A percentile compares a stretch with the other conserved stretches of the same genome.
Evolutionary conservation across 495 filamentous ascomycete genomes (phyloP).

Genomic region (Hypoxylon fuscum): DNA sequence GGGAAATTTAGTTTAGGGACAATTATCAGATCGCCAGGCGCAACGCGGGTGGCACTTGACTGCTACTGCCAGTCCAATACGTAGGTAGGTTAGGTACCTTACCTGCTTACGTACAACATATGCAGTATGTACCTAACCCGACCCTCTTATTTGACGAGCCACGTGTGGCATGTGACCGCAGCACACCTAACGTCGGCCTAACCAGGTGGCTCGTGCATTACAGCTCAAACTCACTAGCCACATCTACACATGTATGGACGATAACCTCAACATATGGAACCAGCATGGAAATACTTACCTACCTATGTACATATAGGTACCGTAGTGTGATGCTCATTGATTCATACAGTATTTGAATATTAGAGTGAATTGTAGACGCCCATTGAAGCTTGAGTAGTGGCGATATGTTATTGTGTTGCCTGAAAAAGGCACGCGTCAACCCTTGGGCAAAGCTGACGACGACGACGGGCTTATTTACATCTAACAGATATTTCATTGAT

Average conservation of each 20-base stretch:
- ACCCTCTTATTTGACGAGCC: neutral
- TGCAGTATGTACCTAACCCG: no score
- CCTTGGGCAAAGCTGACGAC: slow-evolving; percentile 18
- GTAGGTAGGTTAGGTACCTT: slow-evolving; percentile 16
- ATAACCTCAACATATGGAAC: neutral
- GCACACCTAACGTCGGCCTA: slow-evolving; percentile 14
- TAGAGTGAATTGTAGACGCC: no score
- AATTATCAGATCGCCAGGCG: slow-evolving; percentile 34
- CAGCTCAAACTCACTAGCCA: slow-evolving; percentile 1
- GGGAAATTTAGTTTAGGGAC: slow-evolving; percentile 29
- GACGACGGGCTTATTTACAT: slow-evolving; percentile 3
- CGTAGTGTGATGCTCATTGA: no score
- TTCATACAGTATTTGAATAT: no score
- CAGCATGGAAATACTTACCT: no score
- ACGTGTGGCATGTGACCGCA: slow-evolving; percentile 33
- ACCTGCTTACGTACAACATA: no score
- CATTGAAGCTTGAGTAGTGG: neutral
- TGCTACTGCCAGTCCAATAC: neutral
- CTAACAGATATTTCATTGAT: slow-evolving; percentile 5
- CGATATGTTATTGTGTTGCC: slow-evolving; percentile 30
- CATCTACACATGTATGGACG: slow-evolving; percentile 1
- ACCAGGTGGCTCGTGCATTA: slow-evolving; percentile 13
- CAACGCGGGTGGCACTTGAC: slow-evolving; percentile 38
- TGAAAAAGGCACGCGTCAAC: slow-evolving; percentile 31
- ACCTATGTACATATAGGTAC: slow-evolving; percentile 6